Evolutionary conservation across 2,329 filamentous ascomycete genomes (phyloP).

Genomic region (Rutstroemia sydowiana): DNA sequence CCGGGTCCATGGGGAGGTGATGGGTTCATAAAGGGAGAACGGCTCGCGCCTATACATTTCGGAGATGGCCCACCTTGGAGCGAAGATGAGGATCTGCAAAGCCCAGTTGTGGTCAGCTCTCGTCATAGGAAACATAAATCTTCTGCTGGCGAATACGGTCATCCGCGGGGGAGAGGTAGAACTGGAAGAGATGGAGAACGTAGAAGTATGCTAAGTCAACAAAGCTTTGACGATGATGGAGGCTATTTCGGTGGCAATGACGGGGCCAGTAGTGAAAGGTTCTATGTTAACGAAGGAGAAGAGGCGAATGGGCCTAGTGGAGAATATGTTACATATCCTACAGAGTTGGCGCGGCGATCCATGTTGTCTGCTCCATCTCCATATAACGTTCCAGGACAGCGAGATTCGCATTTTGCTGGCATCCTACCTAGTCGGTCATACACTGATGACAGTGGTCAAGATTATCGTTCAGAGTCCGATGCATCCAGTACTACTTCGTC

Average conservation of each 20-base stretch:
- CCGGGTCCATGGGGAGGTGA: conserved; percentile 31
- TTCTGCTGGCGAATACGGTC: conserved; percentile 41
- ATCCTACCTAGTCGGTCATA: conserved; percentile 33
- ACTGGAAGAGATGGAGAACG: conserved; percentile 37
- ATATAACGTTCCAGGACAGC: conserved; percentile 38
- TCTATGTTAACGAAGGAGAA: conserved; percentile 62
- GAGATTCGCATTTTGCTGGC: conserved; percentile 48
- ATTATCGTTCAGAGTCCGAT: conserved; percentile 45
- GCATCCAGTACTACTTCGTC: conserved; percentile 53
- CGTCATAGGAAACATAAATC: conserved; percentile 83
- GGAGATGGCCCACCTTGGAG: conserved; percentile 88
- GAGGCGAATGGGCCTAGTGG: conserved; percentile 72
- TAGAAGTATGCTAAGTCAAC: conserved; percentile 38
- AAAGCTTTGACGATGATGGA: conserved; percentile 51
- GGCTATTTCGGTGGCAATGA: conserved; percentile 61
- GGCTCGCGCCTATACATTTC: conserved; percentile 76
- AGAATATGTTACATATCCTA: conserved; percentile 72
- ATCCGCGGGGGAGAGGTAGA: conserved; percentile 38
- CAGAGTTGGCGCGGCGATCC: conserved; percentile 54
- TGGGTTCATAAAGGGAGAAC: conserved; percentile 54
- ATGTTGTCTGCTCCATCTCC: conserved; percentile 34
- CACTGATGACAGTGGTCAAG: conserved; percentile 33
- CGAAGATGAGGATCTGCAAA: conserved; percentile 91
- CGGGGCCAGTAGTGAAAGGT: conserved; percentile 65
- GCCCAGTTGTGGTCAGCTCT: conserved; percentile 75